Percentiles rank a stretch among this genome's conserved stretches.
Conservation (phyloP, 352 stramenopile species). For the Phytophthora tentaculata region DNA sequence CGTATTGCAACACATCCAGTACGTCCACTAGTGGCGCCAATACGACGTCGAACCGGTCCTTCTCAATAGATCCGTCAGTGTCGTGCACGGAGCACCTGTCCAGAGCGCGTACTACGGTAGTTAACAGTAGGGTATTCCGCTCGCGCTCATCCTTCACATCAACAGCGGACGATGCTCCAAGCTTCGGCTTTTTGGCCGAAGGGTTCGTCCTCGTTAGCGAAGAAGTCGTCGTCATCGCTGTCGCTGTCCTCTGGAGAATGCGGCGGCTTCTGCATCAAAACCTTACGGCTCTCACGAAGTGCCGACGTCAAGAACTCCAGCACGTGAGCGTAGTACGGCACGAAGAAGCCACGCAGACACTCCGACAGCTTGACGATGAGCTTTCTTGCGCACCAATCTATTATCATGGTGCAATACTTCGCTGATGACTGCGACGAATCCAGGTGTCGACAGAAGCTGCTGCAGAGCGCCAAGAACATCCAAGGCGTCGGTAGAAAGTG, state of each 20-base stretch:
- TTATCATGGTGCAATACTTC: conserved; percentile 89
- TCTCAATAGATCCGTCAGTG: conserved; percentile 88
- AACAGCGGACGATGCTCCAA: conserved; percentile 31
- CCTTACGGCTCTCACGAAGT: conserved; percentile 56
- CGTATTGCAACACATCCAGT: conserved; percentile 70
- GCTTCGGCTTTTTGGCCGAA: conserved; percentile 64
- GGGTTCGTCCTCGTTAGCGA: conserved; percentile 60
- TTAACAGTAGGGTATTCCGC: conserved; percentile 52
- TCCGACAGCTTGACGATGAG: conserved; percentile 83
- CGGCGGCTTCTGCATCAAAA: conserved; percentile 53
- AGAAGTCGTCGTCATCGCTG: conserved; percentile 43
- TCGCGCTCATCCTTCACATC: conserved; percentile 40
- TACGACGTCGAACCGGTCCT: conserved; percentile 84
- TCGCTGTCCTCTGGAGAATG: conserved; percentile 36
- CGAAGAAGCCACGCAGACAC: conserved; percentile 85
- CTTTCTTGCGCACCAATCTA: conserved; percentile 87
- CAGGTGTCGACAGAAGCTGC: conserved; percentile 83
- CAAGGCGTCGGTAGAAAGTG: conserved; percentile 60
- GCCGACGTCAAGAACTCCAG: conserved; percentile 61
- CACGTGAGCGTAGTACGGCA: conserved; percentile 87
- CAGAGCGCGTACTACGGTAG: conserved; percentile 65
- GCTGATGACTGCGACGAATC: conserved; percentile 88
- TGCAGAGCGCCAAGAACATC: conserved; percentile 82
- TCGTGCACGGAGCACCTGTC: conserved; percentile 88
- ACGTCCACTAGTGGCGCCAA: conserved; percentile 78